phyloP scores from a whole-genome alignment of 192 early-diverging fungal species.

The Helicostylum pulchrum region DNA sequence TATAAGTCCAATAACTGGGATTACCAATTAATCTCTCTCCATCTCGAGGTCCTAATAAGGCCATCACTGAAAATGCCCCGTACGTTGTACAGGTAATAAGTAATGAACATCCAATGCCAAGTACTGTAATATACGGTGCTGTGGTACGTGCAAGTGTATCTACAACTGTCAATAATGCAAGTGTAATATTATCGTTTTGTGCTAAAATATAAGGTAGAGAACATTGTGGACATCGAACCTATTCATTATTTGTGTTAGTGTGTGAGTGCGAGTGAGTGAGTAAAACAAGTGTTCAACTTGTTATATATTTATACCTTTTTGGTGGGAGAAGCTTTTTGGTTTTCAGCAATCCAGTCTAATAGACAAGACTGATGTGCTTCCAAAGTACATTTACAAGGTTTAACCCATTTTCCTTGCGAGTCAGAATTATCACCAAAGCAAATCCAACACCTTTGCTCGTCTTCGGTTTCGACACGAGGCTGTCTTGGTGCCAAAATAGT shows the following conservation, averaged over 20 bases:
- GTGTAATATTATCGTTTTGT: slow-evolving; percentile 51
- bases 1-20: slow-evolving; percentile 56
- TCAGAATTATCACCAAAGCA: slow-evolving; percentile 67
- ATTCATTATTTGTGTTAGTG: no score
- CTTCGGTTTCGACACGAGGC: slow-evolving; percentile 12
- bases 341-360: slow-evolving; percentile 72
- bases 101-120: slow-evolving; percentile 57
- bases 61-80: slow-evolving; percentile 64
- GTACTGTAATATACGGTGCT: slow-evolving; percentile 61
- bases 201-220: slow-evolving; percentile 56
- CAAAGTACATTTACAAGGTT: slow-evolving; percentile 71
- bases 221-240: slow-evolving; percentile 71
- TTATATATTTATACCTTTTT: slow-evolving; percentile 35
- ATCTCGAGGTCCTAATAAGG: slow-evolving; percentile 60
- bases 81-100: slow-evolving; percentile 64
- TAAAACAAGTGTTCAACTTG: not conserved
- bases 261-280: no score
- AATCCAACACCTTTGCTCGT: slow-evolving; percentile 61
- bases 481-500: not conserved
- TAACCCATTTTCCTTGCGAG: slow-evolving; percentile 61
- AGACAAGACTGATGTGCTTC: slow-evolving; percentile 74
- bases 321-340: slow-evolving; percentile 49
- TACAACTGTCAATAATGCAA: slow-evolving; percentile 50
- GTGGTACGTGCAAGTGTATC: slow-evolving; percentile 54
- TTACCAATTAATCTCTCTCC: slow-evolving; percentile 56